phyloP scores from a whole-genome alignment of 2,329 filamentous ascomycete species.

The Raffaelea albimanens region DNA sequence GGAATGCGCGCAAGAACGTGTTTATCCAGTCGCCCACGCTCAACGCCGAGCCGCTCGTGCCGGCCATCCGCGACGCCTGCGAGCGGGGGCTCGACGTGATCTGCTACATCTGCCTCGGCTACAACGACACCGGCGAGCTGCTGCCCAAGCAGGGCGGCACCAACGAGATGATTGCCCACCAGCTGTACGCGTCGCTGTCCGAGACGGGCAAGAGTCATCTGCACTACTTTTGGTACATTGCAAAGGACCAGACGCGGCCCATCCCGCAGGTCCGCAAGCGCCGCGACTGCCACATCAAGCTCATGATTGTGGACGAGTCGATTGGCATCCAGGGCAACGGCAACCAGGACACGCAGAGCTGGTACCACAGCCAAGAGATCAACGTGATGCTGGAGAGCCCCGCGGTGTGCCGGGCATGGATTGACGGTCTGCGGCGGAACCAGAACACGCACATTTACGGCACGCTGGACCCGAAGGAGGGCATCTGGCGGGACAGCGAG shows the following conservation, averaged over 20 bases:
- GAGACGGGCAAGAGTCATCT: constrained; percentile 37
- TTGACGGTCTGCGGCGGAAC: constrained; percentile 40
- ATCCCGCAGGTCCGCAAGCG: constrained; percentile 57
- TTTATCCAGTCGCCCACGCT: constrained; percentile 74
- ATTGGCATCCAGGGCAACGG: constrained; percentile 67
- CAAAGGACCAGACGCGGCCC: constrained; percentile 60
- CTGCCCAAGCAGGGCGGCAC: constrained; percentile 67
- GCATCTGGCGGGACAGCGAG: constrained; percentile 50
- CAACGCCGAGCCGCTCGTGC: constrained; percentile 59
- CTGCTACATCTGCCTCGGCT: constrained; percentile 67
- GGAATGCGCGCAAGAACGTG: constrained; percentile 52
- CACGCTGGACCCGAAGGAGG: constrained; percentile 40
- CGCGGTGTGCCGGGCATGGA: constrained; percentile 53
- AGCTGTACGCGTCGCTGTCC: constrained; percentile 46
- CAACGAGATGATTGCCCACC: constrained; percentile 60
- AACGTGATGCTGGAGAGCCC: constrained; percentile 65
- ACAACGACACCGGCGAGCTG: constrained; percentile 70
- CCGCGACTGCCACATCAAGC: constrained; percentile 66
- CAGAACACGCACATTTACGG: constrained; percentile 57
- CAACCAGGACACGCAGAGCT: constrained; percentile 73
- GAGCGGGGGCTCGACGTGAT: constrained; percentile 57
- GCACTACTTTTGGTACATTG: constrained; percentile 61
- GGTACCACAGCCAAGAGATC: constrained; percentile 69
- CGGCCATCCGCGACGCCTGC: constrained; percentile 55
- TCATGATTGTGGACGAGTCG: constrained; percentile 61